Evolutionary conservation across 2,329 filamentous ascomycete genomes (phyloP).

Genomic region (Raffaelea arxii): DNA sequence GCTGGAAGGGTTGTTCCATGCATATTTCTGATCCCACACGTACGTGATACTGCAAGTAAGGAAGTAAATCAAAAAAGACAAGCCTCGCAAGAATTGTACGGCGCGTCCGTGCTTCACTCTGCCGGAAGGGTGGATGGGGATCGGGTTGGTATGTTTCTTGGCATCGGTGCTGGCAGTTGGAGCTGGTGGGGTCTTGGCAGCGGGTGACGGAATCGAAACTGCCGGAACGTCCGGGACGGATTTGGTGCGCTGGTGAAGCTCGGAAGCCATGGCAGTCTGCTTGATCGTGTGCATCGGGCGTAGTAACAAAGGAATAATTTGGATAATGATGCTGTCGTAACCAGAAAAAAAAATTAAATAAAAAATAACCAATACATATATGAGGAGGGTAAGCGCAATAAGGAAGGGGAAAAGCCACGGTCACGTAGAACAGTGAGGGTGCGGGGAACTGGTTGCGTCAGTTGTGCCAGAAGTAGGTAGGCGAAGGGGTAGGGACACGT

Average conservation of each 20-base stretch:
- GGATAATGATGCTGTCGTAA: too few species aligned
- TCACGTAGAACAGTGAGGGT: too few species aligned
- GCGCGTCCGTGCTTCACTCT: slow-evolving; percentile 39
- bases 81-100: slow-evolving; percentile 40
- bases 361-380: too few species aligned
- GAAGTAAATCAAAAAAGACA: slow-evolving; percentile 45
- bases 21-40: slow-evolving; percentile 13
- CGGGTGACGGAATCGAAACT: slow-evolving; percentile 14
- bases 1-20: neutral
- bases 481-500: too few species aligned
- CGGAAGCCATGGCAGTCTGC: slow-evolving; percentile 20
- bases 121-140: slow-evolving; percentile 42
- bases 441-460: too few species aligned
- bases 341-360: too few species aligned
- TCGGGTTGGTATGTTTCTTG: slow-evolving; percentile 10
- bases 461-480: too few species aligned
- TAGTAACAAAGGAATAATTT: too few species aligned
- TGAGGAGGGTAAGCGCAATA: too few species aligned
- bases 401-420: too few species aligned
- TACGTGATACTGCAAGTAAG: slow-evolving; percentile 38
- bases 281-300: neutral
- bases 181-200: slow-evolving; percentile 14
- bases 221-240: slow-evolving; percentile 13
- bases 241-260: slow-evolving; percentile 25
- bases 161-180: slow-evolving; percentile 8